Base-by-base conservation (phyloP, 345 rosid genomes). In the Abelmoschus esculentus region DNA sequence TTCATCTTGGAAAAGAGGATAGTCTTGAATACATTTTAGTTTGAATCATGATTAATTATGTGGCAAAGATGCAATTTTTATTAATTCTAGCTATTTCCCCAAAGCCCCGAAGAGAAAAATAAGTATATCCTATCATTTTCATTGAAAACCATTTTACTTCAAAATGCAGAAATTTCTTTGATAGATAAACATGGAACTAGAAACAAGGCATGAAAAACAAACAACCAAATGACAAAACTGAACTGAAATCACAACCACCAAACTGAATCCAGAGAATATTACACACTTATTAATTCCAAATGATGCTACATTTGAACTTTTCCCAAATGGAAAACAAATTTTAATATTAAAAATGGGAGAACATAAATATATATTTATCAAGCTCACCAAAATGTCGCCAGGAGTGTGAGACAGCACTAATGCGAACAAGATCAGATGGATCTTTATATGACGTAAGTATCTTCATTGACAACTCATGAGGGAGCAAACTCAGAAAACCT, bases 311-410 rank as follows among this genome's bases (percentile, higher is more conserved):
- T 62, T 63, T 19, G 17, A 42, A 19, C 34, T 40, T 5, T 42
- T 13, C 67, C 67, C n/a, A 34, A 31, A 17, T 17, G 22, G 55
- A 11, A 67, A 8, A 50, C n/a, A 54, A 38, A 14, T 5, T n/a
- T 36, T 18, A 34, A 14, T 34, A 53, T 18, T 12, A 53, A 54
- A 69, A 7, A 57, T 63, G 46, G 9, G 28, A 57, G 26, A 53
- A 53, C 18, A 53, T 11, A 22, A 2, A 34, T 36, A 36, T 6
- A 66, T 50, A 42, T 6, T 5, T 29, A 58, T 44, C 64, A 38
- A 61, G 69, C 86, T 80, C 77, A 96, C 99, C 96, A 70, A 85
- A 87, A 7, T 66, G 58, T 40, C 87, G 83, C 96, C 96, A 96
- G 3, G 75, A 69, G 42, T 71, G 87, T 7, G 99, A 96, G 61